Evolutionary conservation across 192 early-diverging fungal species (phyloP), one percentile per base, ranked within the genome.

Genomic region (Tieghemiomyces parasiticus): DNA sequence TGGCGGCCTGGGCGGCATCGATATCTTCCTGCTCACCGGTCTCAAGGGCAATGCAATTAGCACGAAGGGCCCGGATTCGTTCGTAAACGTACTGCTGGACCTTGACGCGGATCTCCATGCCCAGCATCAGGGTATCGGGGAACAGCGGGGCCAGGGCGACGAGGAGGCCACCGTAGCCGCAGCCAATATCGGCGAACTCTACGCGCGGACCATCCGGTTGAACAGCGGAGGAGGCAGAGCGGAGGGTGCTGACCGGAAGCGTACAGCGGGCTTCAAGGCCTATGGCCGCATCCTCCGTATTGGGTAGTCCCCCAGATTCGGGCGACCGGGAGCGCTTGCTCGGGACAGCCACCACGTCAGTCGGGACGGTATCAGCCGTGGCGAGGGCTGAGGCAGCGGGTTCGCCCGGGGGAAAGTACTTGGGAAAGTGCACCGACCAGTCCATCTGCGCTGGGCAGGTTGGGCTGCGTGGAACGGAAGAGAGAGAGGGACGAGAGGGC

Each of bases 41-140:
- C n/a, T n/a, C n/a, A n/a, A n/a, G n/a, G n/a, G n/a, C n/a, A n/a
- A n/a, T n/a, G n/a, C n/a, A n/a, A n/a, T n/a, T n/a, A 61, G 59
- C 63, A 31, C 90, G 82, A 42, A 92, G 71, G 13, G 92, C 97
- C 44, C 84, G 76, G 68, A 99, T 97, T 34, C 89, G 78, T 65
- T 86, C 74, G 63, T 85, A 75, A 4, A 99, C 91, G 65, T 94
- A 99, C 54, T 91, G 86, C 64, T 92, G 81, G 20, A 99, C 91
- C 66, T 96, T 93, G 46, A 82, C 80, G 31, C 97, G 86, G 65
- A 99, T 99, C 75, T 99, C 97, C 95, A 99, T 97, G 53, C 95
- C 97, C 28, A 99, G 65, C 80, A 97, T 95, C 31, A 99, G 73
- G 14, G 80, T 92, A 33, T 84, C 81, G 0, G 97, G 97, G 65